Base-by-base conservation (phyloP, 176 grass and related monocot species). In the Rhipidocladum racemiflorum region DNA sequence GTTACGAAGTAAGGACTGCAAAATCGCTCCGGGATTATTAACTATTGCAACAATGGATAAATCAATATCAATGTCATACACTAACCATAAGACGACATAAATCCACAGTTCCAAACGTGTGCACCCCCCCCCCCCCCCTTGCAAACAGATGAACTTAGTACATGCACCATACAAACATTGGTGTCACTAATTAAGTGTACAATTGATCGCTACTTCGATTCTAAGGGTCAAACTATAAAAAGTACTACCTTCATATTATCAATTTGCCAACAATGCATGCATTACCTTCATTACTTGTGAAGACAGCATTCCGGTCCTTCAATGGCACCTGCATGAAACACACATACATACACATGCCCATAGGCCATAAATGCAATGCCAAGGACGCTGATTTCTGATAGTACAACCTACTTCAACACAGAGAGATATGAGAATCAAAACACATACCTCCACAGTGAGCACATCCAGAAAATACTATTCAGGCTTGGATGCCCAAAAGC, bases 241-340 rank as follows among this genome's bases (percentile, higher is more conserved):
- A 48, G 1, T 34, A 34, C 32, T 57, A 84, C 61, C 36, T 67
- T 61, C 39, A n/a, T 78, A 9, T 50, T 50, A 49, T 38, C 40
- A 62, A 35, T 85, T 85, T 28, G 38, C 40, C 27, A 69, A 66
- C 7, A 61, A 29, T 70, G 40, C 6, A 23, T 68, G 49, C n/a
- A 46, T 59, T 59, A 57, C 74, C 74, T 85, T 51, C 21, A 71
- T 85, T 84, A 46, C 12, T n/a, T 38, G 36, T 77, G 50, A 70
- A 48, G 51, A 62, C 28, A 40, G 9, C 66, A 73, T 50, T 78
- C 25, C 11, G 65, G 57, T 28, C 43, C 55, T 72, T 64, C 32
- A 34, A 44, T 12, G 5, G 45, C 34, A 68, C 30, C 21, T 65
- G 25, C 16, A 30, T 59, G 48, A 24, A 82, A n/a, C 24, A 34